A percentile compares a stretch with the other conserved stretches of the same genome.
Conservation (phyloP, 176 grass and related monocot genomes). For the Triticum turgidum region DNA sequence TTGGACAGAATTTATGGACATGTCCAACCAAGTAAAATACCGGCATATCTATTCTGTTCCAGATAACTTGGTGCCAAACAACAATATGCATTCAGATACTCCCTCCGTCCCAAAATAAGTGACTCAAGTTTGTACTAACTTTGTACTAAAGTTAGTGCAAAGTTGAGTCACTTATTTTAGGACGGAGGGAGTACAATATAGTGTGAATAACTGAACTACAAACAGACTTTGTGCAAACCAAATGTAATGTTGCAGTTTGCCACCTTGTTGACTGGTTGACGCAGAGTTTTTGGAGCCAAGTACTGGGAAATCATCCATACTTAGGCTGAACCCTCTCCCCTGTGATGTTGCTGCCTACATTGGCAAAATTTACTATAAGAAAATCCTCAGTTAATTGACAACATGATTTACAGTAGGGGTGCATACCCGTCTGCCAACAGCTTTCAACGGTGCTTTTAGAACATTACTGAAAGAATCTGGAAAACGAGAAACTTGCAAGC, state of each 20-base stretch:
- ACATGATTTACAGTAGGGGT: background rate
- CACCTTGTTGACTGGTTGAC: slow-evolving; percentile 18
- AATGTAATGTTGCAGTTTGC: background rate
- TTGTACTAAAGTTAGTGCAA: too few relatives aligned
- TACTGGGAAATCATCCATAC: slow-evolving; percentile 66
- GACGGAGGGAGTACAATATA: background rate
- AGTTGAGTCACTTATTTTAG: too few relatives aligned
- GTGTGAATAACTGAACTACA: background rate
- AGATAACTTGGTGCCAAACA: slow-evolving; percentile 5
- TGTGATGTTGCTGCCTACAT: slow-evolving; percentile 40
- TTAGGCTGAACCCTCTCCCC: slow-evolving; percentile 56
- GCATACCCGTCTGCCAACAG: slow-evolving; percentile 4
- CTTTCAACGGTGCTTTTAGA: slow-evolving; percentile 23
- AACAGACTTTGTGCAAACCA: slow-evolving; percentile 14
- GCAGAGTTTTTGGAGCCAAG: slow-evolving; percentile 47
- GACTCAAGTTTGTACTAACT: too few relatives aligned
- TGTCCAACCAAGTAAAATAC: background rate
- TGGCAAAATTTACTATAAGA: background rate
- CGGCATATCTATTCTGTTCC: background rate
- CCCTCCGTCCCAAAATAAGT: too few relatives aligned
- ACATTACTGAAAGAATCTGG: slow-evolving; percentile 34
- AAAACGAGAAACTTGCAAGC: slow-evolving; percentile 46
- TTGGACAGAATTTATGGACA: background rate
- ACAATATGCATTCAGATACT: background rate
- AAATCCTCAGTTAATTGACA: background rate